phyloP scores from a whole-genome alignment of 1,284 basidiomycete species.

The Tilletia caries region DNA sequence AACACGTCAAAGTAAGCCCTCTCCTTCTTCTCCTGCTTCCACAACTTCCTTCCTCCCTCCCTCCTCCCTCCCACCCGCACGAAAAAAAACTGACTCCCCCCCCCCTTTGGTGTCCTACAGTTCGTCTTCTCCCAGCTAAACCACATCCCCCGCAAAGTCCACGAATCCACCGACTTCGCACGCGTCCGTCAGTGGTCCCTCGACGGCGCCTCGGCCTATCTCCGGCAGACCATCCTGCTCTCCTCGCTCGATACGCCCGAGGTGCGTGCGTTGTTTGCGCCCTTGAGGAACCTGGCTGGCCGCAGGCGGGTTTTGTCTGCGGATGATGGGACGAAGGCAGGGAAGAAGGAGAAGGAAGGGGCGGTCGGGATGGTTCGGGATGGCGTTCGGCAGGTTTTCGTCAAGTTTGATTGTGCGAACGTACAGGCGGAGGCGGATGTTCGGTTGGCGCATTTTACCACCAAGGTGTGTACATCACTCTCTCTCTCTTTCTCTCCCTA shows the following conservation, averaged over 20 bases:
- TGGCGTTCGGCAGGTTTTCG: conserved; percentile 62
- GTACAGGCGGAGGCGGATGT: conserved; percentile 78
- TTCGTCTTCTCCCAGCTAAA: conserved; percentile 82
- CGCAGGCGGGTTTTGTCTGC: conserved; percentile 59
- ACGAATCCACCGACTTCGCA: conserved; percentile 83
- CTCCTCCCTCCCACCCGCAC: not conserved
- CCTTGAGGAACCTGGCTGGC: conserved; percentile 77
- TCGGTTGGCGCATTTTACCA: conserved; percentile 80
- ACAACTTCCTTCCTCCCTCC: not conserved
- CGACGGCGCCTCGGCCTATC: conserved; percentile 71
- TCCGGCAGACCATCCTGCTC: conserved; percentile 86
- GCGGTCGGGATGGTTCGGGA: conserved; percentile 27
- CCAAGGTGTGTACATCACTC: conserved; percentile 62
- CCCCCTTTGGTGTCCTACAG: no score
- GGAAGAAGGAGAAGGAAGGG: conserved; percentile 18
- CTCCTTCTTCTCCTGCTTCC: not conserved
- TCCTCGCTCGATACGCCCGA: conserved; percentile 87
- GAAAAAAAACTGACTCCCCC: no score
- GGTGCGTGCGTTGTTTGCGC: conserved; percentile 72
- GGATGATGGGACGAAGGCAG: not conserved
- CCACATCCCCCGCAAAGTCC: conserved; percentile 82
- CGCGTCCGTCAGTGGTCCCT: conserved; percentile 97
- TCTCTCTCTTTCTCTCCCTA: no score
- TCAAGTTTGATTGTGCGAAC: conserved; percentile 69
- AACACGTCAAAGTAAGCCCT: conserved; percentile 76